phyloP scores from a whole-genome alignment of 208 protist species.

The Trypanosoma theileri region DNA sequence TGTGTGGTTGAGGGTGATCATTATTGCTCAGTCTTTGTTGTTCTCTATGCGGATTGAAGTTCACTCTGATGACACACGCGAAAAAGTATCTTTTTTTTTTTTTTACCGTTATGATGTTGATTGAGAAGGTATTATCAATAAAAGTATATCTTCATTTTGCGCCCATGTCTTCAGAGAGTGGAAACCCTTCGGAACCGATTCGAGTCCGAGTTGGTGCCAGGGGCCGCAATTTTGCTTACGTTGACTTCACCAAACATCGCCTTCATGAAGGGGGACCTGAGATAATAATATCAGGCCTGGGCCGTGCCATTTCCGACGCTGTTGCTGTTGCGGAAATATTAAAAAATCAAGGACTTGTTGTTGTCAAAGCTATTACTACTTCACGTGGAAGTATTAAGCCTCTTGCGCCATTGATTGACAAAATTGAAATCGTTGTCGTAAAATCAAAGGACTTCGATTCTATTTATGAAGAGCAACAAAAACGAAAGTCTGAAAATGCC shows the following conservation, averaged over 20 bases:
- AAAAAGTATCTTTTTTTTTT: too few species aligned
- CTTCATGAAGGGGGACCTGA: slow-evolving; percentile 68
- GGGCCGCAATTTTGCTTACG: slow-evolving; percentile 82
- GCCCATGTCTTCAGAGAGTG: slow-evolving; percentile 15
- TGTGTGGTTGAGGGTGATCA: too few species aligned
- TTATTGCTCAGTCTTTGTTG: too few species aligned
- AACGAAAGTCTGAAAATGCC: slow-evolving; percentile 30
- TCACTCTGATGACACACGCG: too few species aligned
- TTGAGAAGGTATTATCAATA: too few species aligned
- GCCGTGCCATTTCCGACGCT: slow-evolving; percentile 80
- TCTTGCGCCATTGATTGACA: slow-evolving; percentile 50
- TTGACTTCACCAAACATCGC: slow-evolving; percentile 84
- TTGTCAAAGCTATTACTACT: slow-evolving; percentile 82
- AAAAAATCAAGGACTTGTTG: slow-evolving; percentile 81
- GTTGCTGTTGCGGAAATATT: slow-evolving; percentile 87
- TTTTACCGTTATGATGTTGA: too few species aligned
- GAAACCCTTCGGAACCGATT: slow-evolving; percentile 33
- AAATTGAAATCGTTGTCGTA: slow-evolving; percentile 75
- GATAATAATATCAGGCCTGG: slow-evolving; percentile 78
- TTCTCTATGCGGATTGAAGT: too few species aligned
- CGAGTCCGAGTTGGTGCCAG: slow-evolving; percentile 78
- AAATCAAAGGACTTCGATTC: slow-evolving; percentile 82
- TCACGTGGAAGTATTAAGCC: slow-evolving; percentile 68
- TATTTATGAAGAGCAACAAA: slow-evolving; percentile 81
- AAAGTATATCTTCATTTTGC: neutral